phyloP scores from a whole-genome alignment of 768 basidiomycete genomes.

The Leccinum broughii region DNA sequence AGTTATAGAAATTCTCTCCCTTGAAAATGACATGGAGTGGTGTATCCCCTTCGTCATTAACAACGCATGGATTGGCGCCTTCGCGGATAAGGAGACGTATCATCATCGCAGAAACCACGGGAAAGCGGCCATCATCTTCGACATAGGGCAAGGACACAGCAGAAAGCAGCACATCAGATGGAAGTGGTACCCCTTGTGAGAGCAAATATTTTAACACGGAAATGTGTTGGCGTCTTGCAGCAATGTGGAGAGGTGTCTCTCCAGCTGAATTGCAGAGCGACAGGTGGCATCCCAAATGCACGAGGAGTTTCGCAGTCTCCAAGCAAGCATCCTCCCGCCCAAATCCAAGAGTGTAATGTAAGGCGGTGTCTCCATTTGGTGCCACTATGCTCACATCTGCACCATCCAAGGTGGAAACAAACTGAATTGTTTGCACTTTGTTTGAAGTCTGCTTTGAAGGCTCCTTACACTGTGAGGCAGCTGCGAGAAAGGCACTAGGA shows the following conservation, averaged over 20 bases:
- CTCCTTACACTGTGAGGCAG: no score
- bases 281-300: neutral
- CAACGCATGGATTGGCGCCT: neutral
- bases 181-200: neutral
- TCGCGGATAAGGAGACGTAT: neutral
- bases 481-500: neutral
- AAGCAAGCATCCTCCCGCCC: neutral
- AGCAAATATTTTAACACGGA: neutral
- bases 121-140: no score
- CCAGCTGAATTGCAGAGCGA: neutral
- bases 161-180: neutral
- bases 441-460: fast-evolving
- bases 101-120: neutral
- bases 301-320: neutral
- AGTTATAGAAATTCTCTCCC: neutral
- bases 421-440: neutral
- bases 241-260: neutral
- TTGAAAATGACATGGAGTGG: neutral
- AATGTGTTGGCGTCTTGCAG: neutral
- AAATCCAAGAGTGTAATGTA: neutral
- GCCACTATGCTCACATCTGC: no score
- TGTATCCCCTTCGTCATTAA: neutral
- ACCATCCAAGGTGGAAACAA: neutral
- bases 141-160: neutral
- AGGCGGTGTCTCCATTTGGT: neutral